phyloP scores from a whole-genome alignment of 176 grass and related monocot species.

The Puya raimondii region DNA sequence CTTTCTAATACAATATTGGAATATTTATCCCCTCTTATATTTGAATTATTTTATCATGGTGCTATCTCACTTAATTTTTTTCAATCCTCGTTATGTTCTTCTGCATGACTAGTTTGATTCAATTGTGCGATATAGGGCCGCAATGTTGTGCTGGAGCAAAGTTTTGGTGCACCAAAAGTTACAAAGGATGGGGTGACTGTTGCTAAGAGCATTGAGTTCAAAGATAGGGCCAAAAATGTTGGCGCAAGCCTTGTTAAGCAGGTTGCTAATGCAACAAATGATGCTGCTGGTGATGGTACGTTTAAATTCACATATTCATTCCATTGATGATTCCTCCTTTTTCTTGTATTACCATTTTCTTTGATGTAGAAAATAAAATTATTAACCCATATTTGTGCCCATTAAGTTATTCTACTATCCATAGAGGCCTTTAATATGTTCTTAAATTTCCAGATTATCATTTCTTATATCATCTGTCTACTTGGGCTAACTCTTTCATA shows the following conservation, averaged over 20 bases:
- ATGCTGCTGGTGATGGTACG: constrained; percentile 93
- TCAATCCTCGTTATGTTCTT: background rate
- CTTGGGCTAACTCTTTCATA: background rate
- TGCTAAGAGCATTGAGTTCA: constrained; percentile 97
- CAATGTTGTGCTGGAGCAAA: constrained; percentile 88
- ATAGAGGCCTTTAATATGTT: too few relatives aligned
- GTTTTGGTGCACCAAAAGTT: constrained; percentile 92
- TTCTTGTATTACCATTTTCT: background rate
- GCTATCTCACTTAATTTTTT: background rate
- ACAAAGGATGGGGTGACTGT: constrained; percentile 98
- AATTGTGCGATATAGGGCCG: constrained; percentile 46
- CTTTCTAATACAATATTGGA: too few relatives aligned
- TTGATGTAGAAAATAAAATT: background rate
- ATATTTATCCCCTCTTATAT: too few relatives aligned
- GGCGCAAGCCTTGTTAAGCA: constrained; percentile 98
- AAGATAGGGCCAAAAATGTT: constrained; percentile 79
- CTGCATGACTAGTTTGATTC: background rate
- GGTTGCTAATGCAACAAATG: constrained; percentile 95
- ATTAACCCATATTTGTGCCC: too few relatives aligned
- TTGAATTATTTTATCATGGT: background rate
- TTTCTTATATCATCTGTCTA: background rate
- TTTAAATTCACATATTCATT: background rate
- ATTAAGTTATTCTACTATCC: too few relatives aligned
- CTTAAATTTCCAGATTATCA: too few relatives aligned
- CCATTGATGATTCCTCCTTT: background rate